Base-by-base conservation (phyloP, 768 basidiomycete species). In the Krasilnikovozyma curviuscula region DNA sequence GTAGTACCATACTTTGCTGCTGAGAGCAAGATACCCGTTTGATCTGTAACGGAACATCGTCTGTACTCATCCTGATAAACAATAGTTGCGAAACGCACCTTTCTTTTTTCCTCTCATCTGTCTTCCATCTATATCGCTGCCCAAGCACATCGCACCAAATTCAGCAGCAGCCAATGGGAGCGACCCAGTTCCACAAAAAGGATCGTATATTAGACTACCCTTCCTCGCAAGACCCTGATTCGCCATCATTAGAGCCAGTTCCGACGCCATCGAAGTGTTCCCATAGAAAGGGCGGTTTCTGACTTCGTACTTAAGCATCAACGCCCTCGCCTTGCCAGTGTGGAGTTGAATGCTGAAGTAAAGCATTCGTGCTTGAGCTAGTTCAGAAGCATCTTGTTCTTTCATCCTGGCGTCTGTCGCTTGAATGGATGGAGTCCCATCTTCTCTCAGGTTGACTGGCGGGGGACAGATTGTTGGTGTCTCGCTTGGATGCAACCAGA, bases 211-310 rank as follows among this genome's bases (percentile, higher is more conserved):
- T 21, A 91, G 63, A 18, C 35, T 46, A 14, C 50, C 62, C 80
- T 91, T 19, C 85, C 86, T n/a, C 81, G 77, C 9, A 77, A 91
- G 67, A 0, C 88, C 78, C 63, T 98, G 93, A 57, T 91, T 91
- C 8, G 89, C 85, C 89, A 97, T 97, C 24, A 97, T 65, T 38
- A 98, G 68, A 1, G 86, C 89, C 40, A 95, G 79, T 62, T 95
- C 88, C 0, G 91, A 77, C 56, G 93, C 89, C 93, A 98, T 98
- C 57, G 83, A 83, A 0, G 93, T 98, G 55, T 89, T 98, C 3
- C 93, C 93, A 62, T 77, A 95, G 59, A 82, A 97, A 13, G 68
- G 67, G 8, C 93, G 73, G 56, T 84, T 83, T 64, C 93, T 97
- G 41, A 98, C 80, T 83, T 79, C 37, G 52, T 84, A 91, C 45